Evolutionary conservation across 2,329 filamentous ascomycete species (phyloP), one percentile per base, ranked within the genome.

Genomic region (Lojkania enalia): DNA sequence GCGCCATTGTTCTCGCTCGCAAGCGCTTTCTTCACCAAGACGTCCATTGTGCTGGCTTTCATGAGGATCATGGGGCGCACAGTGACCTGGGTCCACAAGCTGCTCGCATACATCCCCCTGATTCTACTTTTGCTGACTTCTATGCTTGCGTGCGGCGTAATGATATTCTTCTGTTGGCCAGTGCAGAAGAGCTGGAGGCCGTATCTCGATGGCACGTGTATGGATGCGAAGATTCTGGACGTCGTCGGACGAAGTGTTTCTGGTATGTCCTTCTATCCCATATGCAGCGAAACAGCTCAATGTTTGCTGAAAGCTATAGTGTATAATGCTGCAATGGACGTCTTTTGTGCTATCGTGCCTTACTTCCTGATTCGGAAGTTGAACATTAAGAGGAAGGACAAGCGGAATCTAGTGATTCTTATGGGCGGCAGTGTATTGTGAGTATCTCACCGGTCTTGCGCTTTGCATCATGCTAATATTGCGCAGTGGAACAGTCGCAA

Each of bases 121-220:
- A 2, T 23, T n/a, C 3, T 42, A 3, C 19, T 39, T 20, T 39
- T 43, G 18, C 13, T 16, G 6, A 25, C 18, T 3, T 20, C 20
- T 20, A 16, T 20, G 1, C 16, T 27, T 4, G 20, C 44, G 14
- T 42, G 33, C 35, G 21, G 12, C 11, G 7, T 43, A 12, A 46
- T 38, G 21, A 46, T 48, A 14, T 48, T 48, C 39, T 48, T 39
- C 25, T 48, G 35, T 33, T 14, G 20, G 15, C 44, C 44, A 15
- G 33, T 48, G 3, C 20, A 43, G 20, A 48, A 48, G 29, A 31
- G 21, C 15, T 48, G 44, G 44, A 38, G 30, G 20, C 44, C 39
- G 4, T 14, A 30, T 5, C 6, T 48, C 18, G 19, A 38, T 5
- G 44, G 44, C 4, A 39, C 33, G 2, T 48, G 44, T 31, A 13